Base-by-base conservation (phyloP, 1,284 basidiomycete genomes). In the Mrakiaceae sp. region DNA sequence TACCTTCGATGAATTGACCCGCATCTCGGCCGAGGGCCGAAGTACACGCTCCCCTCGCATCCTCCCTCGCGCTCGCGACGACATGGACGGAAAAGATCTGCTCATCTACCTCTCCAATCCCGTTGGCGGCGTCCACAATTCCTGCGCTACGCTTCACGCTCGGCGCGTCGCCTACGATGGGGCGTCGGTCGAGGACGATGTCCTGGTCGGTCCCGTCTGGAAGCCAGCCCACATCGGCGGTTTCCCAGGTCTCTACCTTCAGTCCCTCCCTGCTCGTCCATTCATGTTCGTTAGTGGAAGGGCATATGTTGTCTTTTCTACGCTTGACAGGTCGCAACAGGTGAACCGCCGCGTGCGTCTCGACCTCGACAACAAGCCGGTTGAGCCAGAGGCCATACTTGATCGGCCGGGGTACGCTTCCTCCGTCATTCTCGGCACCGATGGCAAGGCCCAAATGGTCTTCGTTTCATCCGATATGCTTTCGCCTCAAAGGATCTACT, bases 241-340 rank as follows among this genome's bases (percentile, higher is more conserved):
- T 27, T 87, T 87, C 71, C 85, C 85, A 0, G 87, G 87, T 0
- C 73, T 88, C 2, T 88, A 84, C 69, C 76, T 81, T 3, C 79
- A 81, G 27, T 78, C 78, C 63, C 72, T 86, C n/a, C 75, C 79
- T 0, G 55, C 74, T 0, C 72, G 71, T 4, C 79, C 83, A 0
- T 81, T 83, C 68, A 27, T 1, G 27, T 27, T 27, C 27, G 27
- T 27, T 27, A 27, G 27, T 2, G 27, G 27, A 27, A 27, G 69
- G 5, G 69, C 73, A 0, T 75, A 72, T 43, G 48, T 86, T 11
- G 71, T 82, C 7, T 72, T 79, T 0, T 77, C 79, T 39, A 82
- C 83, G 0, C 72, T 76, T 14, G 83, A 82, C 80, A 78, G 81
- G 0, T 27, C 27, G 27, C 27, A 27, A 27, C 27, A 27, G 27